phyloP scores from a whole-genome alignment of 176 grass and related monocot genomes.

The Saccharum officinarum region DNA sequence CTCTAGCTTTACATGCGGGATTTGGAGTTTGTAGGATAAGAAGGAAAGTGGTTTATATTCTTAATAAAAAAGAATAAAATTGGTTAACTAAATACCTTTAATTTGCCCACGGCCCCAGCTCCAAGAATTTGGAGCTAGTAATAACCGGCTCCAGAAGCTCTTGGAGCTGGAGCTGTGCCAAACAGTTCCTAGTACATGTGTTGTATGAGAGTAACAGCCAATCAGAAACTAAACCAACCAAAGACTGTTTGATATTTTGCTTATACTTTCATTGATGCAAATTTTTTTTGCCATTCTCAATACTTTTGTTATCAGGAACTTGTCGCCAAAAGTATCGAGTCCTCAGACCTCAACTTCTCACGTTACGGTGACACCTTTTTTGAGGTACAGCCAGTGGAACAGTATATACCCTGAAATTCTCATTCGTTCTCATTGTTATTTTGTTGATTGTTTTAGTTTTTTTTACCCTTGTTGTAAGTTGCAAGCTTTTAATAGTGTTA shows the following conservation, averaged over 20 bases:
- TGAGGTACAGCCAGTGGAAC: conserved; percentile 51
- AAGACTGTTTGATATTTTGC: background rate
- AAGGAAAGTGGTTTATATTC: background rate
- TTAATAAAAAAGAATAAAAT: background rate
- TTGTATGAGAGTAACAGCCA: background rate
- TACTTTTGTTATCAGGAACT: conserved; percentile 66
- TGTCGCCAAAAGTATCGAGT: conserved; percentile 93
- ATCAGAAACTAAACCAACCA: conserved; percentile 1
- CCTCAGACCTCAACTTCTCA: conserved; percentile 96
- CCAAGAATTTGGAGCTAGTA: background rate
- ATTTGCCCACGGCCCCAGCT: background rate
- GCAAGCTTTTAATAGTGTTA: background rate
- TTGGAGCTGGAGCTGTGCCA: background rate
- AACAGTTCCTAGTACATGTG: background rate
- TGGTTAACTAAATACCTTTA: background rate
- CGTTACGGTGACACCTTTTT: conserved; percentile 98
- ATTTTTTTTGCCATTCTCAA: background rate
- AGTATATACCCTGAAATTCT: conserved; percentile 4
- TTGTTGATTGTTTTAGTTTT: background rate
- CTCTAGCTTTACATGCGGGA: background rate
- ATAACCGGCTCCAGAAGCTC: background rate
- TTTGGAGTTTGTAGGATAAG: background rate
- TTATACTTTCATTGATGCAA: background rate
- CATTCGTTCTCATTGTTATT: background rate
- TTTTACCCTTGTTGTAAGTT: background rate